These are phyloP conservation scores for Boletales sp. DNA, from an alignment of 768 basidiomycete genomes.

Conservation along the genomic window DNA sequence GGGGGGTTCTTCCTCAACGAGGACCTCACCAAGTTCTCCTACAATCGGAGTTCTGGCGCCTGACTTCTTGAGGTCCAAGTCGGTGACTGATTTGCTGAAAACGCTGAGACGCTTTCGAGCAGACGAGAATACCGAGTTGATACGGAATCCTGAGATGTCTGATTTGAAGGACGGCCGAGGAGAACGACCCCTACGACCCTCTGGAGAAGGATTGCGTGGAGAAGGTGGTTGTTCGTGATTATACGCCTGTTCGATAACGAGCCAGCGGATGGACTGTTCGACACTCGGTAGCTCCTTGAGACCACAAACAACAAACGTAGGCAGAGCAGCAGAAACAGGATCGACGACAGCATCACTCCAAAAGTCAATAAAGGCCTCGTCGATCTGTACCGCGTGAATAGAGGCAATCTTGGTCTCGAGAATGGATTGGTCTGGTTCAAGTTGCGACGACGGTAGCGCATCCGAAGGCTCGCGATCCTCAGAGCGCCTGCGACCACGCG, in stretches of 20 bases:
- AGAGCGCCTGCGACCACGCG: slow-evolving; percentile 24
- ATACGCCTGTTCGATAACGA: slow-evolving; percentile 66
- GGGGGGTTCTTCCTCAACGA: slow-evolving; percentile 50
- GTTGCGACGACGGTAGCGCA: slow-evolving; percentile 18
- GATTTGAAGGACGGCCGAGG: slow-evolving; percentile 47
- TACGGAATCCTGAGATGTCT: slow-evolving; percentile 35
- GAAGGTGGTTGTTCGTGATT: slow-evolving; percentile 27
- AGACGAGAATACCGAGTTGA: slow-evolving; percentile 42
- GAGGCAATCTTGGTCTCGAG: slow-evolving; percentile 40
- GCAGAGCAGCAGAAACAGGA: slow-evolving; percentile 62
- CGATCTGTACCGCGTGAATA: slow-evolving; percentile 49
- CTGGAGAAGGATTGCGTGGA: slow-evolving; percentile 24
- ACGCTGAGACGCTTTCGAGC: slow-evolving; percentile 65
- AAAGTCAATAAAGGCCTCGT: slow-evolving; percentile 82
- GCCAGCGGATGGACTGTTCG: slow-evolving; percentile 47
- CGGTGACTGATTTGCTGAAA: slow-evolving; percentile 37
- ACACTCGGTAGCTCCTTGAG: slow-evolving; percentile 40
- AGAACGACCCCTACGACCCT: slow-evolving; percentile 29
- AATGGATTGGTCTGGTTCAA: slow-evolving; percentile 9
- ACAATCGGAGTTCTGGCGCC: slow-evolving; percentile 40
- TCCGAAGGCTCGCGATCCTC: slow-evolving; percentile 14
- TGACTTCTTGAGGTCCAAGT: slow-evolving; percentile 20
- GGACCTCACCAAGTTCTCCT: slow-evolving; percentile 70
- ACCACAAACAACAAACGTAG: slow-evolving; percentile 66
- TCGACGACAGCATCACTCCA: slow-evolving; percentile 76